Evolutionary conservation across 192 early-diverging fungal genomes (phyloP), one percentile per base, ranked within the genome.

Genomic region (Umbelopsis ramanniana): DNA sequence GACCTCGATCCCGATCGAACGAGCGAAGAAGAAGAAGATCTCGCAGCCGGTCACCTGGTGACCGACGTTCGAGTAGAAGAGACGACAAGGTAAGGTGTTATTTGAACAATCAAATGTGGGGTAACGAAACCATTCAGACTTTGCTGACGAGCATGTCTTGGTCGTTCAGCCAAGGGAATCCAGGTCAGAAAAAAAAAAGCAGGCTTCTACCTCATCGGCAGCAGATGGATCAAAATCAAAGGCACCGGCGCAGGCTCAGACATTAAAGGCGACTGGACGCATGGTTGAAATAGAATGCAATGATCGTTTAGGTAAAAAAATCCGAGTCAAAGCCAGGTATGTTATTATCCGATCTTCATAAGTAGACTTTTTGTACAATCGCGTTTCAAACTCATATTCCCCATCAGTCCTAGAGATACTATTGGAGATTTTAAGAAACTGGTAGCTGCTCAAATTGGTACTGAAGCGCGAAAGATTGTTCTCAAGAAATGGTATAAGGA

Each of bases 251-350:
- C 69, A 60, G n/a, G 15, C 53, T 14, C 21, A 52, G 23, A 46
- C 52, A 17, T 63, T 60, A 21, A 52, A 54, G 0, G 60, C 68
- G 9, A 50, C 63, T 11, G 76, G 72, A n/a, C 66, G 67, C 37
- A 52, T 91, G 79, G 89, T 93, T 77, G 88, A 94, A 81, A 70
- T 96, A 46, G 78, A 88, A 68, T 87, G 88, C 70, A 95, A 96
- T 84, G 95, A 96, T 85, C 87, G 95, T 71, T 83, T 95, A 19
- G 95, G 95, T 15, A 95, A 94, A 81, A 96, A 96, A 72, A 92
- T 95, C 35, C 81, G 93, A 38, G 93, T 96, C 22, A 94, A 94
- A 72, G 93, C 91, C 87, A 90, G 91, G 91, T 92, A 87, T 50
- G 87, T 82, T 43, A 0, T 11, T 6, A 46, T 46, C 11, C 15